phyloP scores from a whole-genome alignment of 2,329 filamentous ascomycete species.

The Beauveria scarabaeidicola region DNA sequence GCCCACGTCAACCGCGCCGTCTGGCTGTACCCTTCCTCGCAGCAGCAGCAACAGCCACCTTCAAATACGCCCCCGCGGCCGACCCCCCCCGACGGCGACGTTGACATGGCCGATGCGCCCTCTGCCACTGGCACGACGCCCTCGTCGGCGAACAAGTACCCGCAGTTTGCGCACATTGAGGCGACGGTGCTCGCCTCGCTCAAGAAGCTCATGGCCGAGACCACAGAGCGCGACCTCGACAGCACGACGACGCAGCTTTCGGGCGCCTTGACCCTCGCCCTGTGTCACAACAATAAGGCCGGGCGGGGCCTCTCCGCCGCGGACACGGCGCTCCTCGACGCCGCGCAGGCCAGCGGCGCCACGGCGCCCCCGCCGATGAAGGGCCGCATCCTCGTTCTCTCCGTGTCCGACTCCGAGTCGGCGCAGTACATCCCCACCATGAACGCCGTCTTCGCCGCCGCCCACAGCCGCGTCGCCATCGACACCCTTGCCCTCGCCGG shows the following conservation, averaged over 20 bases:
- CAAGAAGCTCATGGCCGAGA: slow-evolving; percentile 61
- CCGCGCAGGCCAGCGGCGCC: slow-evolving; percentile 24
- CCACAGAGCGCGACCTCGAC: slow-evolving; percentile 55
- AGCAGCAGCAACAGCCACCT: slow-evolving; percentile 18
- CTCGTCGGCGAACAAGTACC: slow-evolving; percentile 74
- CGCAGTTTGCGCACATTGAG: slow-evolving; percentile 83
- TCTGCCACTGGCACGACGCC: slow-evolving; percentile 24
- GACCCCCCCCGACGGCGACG: slow-evolving; percentile 33
- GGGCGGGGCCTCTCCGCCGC: slow-evolving; percentile 55
- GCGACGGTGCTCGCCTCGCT: slow-evolving; percentile 68
- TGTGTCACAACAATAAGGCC: slow-evolving; percentile 84
- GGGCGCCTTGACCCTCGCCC: slow-evolving; percentile 80
- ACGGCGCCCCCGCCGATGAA: slow-evolving; percentile 25
- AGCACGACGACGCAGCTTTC: slow-evolving; percentile 79
- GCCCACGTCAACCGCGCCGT: slow-evolving; percentile 78
- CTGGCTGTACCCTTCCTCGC: slow-evolving; percentile 72
- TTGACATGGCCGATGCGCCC: slow-evolving; percentile 47
- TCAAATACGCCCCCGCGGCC: neutral
- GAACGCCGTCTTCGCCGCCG: slow-evolving; percentile 95
- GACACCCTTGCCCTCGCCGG: slow-evolving; percentile 84
- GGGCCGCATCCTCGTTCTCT: slow-evolving; percentile 75
- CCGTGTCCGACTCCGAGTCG: slow-evolving; percentile 75
- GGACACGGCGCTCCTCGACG: slow-evolving; percentile 33
- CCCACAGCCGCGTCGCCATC: slow-evolving; percentile 78
- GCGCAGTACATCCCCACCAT: slow-evolving; percentile 96